A percentile compares a stretch with the other conserved stretches of the same genome.
Evolutionary conservation across 1,284 basidiomycete species (phyloP).

Genomic region (Ceratobasidium sp.): DNA sequence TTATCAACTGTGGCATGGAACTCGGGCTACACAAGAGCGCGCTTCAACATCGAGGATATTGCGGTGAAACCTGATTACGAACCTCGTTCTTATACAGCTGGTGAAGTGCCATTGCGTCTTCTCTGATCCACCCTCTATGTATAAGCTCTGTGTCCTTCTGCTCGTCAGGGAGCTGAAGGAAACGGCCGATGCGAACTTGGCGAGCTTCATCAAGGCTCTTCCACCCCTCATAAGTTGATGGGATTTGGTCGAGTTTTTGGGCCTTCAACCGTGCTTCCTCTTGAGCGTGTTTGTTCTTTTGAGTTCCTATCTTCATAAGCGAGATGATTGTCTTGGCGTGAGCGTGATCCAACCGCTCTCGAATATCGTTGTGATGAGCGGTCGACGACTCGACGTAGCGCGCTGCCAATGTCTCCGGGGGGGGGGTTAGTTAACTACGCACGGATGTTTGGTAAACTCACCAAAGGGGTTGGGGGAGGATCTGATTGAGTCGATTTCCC

Average conservation of each 20-base stretch:
- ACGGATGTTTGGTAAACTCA: neutral
- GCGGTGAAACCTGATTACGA: neutral
- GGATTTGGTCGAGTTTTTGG: constrained; percentile 29
- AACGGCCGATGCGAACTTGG: constrained; percentile 20
- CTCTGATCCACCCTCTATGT: constrained; percentile 17
- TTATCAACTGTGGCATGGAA: constrained; percentile 24
- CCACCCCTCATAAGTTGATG: constrained; percentile 16
- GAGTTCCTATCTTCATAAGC: neutral
- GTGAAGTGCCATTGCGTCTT: constrained; percentile 38
- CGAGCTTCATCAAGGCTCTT: constrained; percentile 28
- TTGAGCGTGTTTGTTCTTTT: neutral
- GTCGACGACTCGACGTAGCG: no score
- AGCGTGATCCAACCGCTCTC: constrained; percentile 29
- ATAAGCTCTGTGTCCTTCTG: constrained; percentile 18
- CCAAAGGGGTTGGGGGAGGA: neutral
- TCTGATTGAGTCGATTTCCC: neutral
- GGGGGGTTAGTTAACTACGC: neutral
- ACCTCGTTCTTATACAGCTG: constrained; percentile 31
- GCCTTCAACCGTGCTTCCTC: constrained; percentile 19
- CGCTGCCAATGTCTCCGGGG: no score
- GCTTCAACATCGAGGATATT: neutral
- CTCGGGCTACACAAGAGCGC: constrained; percentile 8
- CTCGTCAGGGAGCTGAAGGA: constrained; percentile 35
- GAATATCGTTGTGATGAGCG: constrained; percentile 20
- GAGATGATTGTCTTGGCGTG: constrained; percentile 16